A percentile compares a stretch with the other conserved stretches of the same genome.
phyloP scores from a whole-genome alignment of 257 asterid species.

The Ballota nigra region DNA sequence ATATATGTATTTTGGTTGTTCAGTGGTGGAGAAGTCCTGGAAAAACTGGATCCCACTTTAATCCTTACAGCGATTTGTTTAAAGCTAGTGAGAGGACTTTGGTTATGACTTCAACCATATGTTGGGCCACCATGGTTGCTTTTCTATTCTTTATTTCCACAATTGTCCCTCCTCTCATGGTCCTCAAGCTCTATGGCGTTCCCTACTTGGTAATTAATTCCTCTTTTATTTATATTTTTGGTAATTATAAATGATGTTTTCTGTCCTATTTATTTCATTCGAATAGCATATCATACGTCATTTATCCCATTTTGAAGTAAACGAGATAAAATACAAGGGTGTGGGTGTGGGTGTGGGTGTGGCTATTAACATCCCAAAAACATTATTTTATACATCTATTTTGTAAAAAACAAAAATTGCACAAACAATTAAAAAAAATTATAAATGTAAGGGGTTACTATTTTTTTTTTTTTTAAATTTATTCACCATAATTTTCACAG shows the following conservation, averaged over 20 bases:
- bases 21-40: conserved; percentile 91
- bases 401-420: too few relatives aligned
- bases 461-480: too few relatives aligned
- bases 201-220: conserved; percentile 59
- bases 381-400: too few relatives aligned
- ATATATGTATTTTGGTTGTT: background rate
- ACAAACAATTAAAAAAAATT: too few relatives aligned
- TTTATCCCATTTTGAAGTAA: too few relatives aligned
- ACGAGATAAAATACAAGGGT: too few relatives aligned
- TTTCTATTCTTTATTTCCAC: conserved; percentile 39
- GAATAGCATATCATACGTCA: too few relatives aligned
- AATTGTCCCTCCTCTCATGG: conserved; percentile 40
- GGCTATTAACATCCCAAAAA: too few relatives aligned
- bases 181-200: conserved; percentile 64
- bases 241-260: background rate
- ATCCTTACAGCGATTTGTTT: conserved; percentile 72
- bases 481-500: too few relatives aligned
- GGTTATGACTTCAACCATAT: conserved; percentile 60
- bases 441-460: too few relatives aligned
- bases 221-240: background rate
- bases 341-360: too few relatives aligned
- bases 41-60: conserved; percentile 86
- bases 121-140: conserved; percentile 69
- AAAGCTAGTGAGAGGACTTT: conserved; percentile 52
- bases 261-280: background rate